A percentile compares a stretch with the other conserved stretches of the same genome.
These are phyloP conservation scores for Physcomitrellopsis africana DNA, from an alignment of 225 moss, liverwort and hornwort genomes.

Conservation along the genomic window DNA sequence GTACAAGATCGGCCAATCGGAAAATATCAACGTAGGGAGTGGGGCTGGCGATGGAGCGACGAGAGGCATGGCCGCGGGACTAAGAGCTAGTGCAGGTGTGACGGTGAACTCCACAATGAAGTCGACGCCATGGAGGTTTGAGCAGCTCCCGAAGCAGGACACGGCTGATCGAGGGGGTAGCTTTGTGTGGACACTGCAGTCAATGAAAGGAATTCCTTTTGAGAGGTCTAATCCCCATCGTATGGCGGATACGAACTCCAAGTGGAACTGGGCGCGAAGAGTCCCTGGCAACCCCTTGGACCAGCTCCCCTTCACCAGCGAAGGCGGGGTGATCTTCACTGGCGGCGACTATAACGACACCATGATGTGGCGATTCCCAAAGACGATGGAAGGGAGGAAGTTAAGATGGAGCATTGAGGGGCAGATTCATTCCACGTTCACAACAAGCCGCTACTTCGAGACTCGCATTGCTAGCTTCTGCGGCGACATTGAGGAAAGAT, in stretches of 20 bases:
- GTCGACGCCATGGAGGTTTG: constrained; percentile 57
- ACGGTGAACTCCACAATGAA: constrained; percentile 40
- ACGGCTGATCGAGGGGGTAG: constrained; percentile 53
- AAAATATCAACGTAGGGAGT: constrained; percentile 31
- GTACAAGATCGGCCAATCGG: constrained; percentile 45
- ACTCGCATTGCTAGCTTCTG: constrained; percentile 54
- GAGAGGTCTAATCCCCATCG: constrained; percentile 51
- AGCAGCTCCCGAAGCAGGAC: constrained; percentile 43
- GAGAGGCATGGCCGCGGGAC: constrained; percentile 23
- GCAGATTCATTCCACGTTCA: constrained; percentile 59
- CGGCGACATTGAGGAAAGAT: constrained; percentile 53
- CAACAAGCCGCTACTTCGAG: constrained; percentile 55
- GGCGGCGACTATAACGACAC: constrained; percentile 39
- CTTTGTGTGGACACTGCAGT: constrained; percentile 60
- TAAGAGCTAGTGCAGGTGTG: constrained; percentile 29
- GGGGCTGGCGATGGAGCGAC: constrained; percentile 20
- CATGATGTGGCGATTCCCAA: constrained; percentile 63
- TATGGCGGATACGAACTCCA: constrained; percentile 40
- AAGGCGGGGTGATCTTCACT: constrained; percentile 54
- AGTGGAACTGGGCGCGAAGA: constrained; percentile 51
- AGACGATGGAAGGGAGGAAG: constrained; percentile 43
- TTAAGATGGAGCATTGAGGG: constrained; percentile 59
- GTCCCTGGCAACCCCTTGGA: constrained; percentile 48
- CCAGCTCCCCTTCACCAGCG: constrained; percentile 59
- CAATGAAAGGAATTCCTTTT: constrained; percentile 53